Evolutionary conservation across 805 yeast genomes (phyloP), one percentile per base, ranked within the genome.

Genomic region (Spathaspora girioi): DNA sequence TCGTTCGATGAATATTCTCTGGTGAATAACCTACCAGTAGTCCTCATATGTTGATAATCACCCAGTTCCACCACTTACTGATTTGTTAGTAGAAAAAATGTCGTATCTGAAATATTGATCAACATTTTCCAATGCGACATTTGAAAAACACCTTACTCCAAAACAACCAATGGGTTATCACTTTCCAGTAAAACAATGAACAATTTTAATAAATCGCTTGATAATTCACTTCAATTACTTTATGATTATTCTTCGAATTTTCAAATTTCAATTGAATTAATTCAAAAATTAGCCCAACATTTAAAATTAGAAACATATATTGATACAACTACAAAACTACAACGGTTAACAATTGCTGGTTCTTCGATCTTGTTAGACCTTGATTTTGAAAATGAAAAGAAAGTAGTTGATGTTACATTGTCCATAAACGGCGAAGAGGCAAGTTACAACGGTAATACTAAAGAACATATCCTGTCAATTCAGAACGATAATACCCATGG

Each of bases 331-430:
- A 49, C 31, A 5, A 57, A 59, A 18, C 57, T 62, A 29, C 67
- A 67, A 43, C 59, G 77, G 48, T 60, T 74, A 46, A 66, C 77
- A 12, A 74, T 74, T 38, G 79, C 78, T 1, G 78, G 78, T 9
- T 63, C 74, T 1, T 60, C 67, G 17, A 68, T 73, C 7, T 63
- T 74, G 31, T 60, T 74, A 18, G 79, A 74, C 50, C 64, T 74
- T 27, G 79, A 74, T 49, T 71, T 70, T 48, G 47, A 57, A 1
- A 66, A 58, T 35, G 67, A 64, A 47, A 54, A 42, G 7, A 54
- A 47, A 5, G 65, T 71, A 7, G 53, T 65, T 9, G 54, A 66
- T 23, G 68, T 73, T 12, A 60, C 69, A 6, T 60, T 73, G 42
- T 73, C 78, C 0, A 68, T 69, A 64, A 77, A 71, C 1, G 66